Evolutionary conservation across 495 filamentous ascomycete genomes (phyloP).

Genomic region (Aspergillus steynii): DNA sequence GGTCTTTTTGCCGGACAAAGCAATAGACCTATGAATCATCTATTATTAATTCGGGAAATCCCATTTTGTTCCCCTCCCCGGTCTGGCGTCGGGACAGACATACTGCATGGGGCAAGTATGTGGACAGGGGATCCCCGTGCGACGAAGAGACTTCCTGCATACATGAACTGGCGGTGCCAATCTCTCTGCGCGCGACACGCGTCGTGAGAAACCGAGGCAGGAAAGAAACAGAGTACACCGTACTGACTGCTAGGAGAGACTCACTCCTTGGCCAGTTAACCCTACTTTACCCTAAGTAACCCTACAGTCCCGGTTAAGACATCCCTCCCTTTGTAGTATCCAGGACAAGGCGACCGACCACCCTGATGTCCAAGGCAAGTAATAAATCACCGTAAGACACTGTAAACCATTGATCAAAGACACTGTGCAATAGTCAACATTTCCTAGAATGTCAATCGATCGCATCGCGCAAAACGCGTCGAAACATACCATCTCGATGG

Average conservation of each 20-base stretch:
- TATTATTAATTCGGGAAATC: neutral
- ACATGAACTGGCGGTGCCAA: neutral
- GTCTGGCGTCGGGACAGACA: neutral
- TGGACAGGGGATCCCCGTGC: too few species aligned
- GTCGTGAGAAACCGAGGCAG: neutral
- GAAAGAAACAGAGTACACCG: too few species aligned
- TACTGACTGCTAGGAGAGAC: too few species aligned
- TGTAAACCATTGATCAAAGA: too few species aligned
- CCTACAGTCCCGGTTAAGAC: neutral
- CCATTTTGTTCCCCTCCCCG: neutral
- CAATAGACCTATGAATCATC: neutral
- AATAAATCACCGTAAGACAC: too few species aligned
- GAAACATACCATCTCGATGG: neutral
- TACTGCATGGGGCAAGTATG: neutral
- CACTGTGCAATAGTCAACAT: neutral
- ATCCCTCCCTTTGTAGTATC: neutral
- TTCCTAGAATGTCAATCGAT: too few species aligned
- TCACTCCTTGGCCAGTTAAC: neutral
- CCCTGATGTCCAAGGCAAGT: too few species aligned
- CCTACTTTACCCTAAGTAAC: neutral
- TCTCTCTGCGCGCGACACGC: neutral
- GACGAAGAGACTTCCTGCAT: neutral
- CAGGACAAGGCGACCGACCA: too few species aligned
- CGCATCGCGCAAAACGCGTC: neutral
- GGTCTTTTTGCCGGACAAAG: neutral